phyloP scores from a whole-genome alignment of 2,329 filamentous ascomycete genomes.

The Trichophyton schoenleinii region DNA sequence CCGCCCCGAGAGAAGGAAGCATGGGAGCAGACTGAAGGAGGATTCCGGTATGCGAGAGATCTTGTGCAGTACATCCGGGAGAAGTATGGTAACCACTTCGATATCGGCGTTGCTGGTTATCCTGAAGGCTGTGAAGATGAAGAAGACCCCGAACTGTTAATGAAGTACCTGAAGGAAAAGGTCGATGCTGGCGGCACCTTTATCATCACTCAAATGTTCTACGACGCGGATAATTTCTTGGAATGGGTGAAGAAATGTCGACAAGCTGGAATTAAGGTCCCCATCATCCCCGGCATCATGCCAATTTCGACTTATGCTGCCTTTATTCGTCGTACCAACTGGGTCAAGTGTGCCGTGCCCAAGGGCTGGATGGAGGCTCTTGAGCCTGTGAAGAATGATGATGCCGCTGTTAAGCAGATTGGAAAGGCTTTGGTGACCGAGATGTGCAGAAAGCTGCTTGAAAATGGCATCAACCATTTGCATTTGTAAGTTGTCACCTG shows the following conservation, averaged over 20 bases:
- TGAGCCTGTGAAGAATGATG: constrained; percentile 93
- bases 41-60: constrained; percentile 86
- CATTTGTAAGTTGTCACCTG: constrained; percentile 55
- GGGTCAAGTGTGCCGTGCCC: constrained; percentile 79
- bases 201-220: constrained; percentile 98
- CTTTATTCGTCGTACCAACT: constrained; percentile 78
- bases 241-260: constrained; percentile 80
- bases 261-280: constrained; percentile 67
- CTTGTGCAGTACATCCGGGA: constrained; percentile 72
- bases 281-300: constrained; percentile 81
- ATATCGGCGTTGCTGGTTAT: constrained; percentile 94
- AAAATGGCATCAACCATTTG: constrained; percentile 70
- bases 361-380: constrained; percentile 66
- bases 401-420: constrained; percentile 78
- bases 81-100: constrained; percentile 78
- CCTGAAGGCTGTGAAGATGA: constrained; percentile 93
- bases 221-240: constrained; percentile 90
- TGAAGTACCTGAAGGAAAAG: constrained; percentile 94
- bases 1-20: constrained; percentile 87
- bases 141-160: constrained; percentile 66
- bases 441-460: constrained; percentile 76
- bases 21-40: constrained; percentile 77
- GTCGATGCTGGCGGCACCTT: constrained; percentile 88
- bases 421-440: constrained; percentile 78
- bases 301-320: constrained; percentile 90